phyloP scores from a whole-genome alignment of 2,329 filamentous ascomycete genomes.

The Aspergillus eucalypticola region DNA sequence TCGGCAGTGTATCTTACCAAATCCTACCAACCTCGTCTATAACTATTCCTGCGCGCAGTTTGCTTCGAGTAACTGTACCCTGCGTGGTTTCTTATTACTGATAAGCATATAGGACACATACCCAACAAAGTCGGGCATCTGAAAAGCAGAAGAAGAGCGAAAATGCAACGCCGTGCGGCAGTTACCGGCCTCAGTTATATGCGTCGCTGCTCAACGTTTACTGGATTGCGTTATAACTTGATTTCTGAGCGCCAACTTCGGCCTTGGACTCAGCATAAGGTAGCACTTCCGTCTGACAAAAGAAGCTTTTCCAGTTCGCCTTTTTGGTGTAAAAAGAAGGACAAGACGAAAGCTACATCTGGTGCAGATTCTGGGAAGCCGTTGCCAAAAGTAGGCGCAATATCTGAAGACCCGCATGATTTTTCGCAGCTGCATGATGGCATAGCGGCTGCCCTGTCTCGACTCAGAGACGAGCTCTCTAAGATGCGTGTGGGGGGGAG shows the following conservation, averaged over 20 bases:
- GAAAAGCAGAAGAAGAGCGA: background rate
- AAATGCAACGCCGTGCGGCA: constrained; percentile 5
- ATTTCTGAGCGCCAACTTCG: background rate
- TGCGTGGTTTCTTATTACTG: no score
- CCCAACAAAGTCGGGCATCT: background rate
- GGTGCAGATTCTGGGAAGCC: constrained; percentile 32
- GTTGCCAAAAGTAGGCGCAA: constrained; percentile 33
- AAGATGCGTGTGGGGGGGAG: constrained; percentile 64
- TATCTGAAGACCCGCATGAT: constrained; percentile 59
- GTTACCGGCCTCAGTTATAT: background rate
- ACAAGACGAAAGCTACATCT: constrained; percentile 51
- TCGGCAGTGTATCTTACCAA: no score
- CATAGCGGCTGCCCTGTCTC: constrained; percentile 57
- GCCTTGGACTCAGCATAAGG: background rate
- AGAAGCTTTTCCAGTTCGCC: constrained; percentile 47
- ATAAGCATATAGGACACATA: background rate
- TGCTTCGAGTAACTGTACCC: no score
- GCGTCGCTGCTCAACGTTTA: background rate
- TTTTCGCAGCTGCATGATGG: constrained; percentile 58
- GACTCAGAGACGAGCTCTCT: constrained; percentile 61
- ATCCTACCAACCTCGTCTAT: no score
- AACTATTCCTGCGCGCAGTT: no score
- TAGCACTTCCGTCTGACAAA: background rate
- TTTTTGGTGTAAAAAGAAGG: constrained; percentile 54
- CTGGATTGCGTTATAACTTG: background rate